phyloP scores from a whole-genome alignment of 805 yeast species.

The Cyberlindnera euphorbiiphila region DNA sequence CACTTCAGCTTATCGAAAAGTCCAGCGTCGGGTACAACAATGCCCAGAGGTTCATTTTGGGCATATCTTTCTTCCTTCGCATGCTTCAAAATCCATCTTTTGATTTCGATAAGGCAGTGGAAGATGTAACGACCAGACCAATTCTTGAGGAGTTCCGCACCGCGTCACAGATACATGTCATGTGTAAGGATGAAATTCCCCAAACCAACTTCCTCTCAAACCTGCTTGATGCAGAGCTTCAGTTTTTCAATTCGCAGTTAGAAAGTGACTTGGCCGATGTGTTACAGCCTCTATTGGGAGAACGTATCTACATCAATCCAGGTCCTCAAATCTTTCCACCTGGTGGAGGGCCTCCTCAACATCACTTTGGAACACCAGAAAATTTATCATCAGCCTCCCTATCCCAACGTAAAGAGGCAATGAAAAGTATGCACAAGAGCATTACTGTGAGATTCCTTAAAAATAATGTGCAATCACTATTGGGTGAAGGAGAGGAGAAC shows the following conservation, averaged over 20 bases:
- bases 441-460: not conserved
- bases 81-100: slow-evolving; percentile 19
- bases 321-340: not conserved
- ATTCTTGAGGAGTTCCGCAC: not conserved
- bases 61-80: slow-evolving; percentile 11
- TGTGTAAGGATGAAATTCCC: slow-evolving; percentile 14
- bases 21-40: slow-evolving; percentile 15
- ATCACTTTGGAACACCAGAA: not conserved
- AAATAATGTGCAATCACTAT: not conserved
- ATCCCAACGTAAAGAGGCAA: slow-evolving; percentile 1
- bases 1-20: not conserved
- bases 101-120: slow-evolving; percentile 17
- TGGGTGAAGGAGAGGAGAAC: not conserved
- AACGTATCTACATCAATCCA: not conserved
- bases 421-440: not conserved
- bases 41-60: slow-evolving; percentile 19
- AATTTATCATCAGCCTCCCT: not conserved
- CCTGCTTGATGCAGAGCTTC: slow-evolving; percentile 15
- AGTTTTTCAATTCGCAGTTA: slow-evolving; percentile 2
- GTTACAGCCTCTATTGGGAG: slow-evolving; percentile 15
- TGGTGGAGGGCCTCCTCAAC: not conserved
- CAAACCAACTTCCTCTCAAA: slow-evolving; percentile 10
- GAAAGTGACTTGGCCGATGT: slow-evolving; percentile 12
- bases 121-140: slow-evolving; percentile 1
- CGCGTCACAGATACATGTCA: not conserved